Evolutionary conservation across 108 stramenopile species (phyloP).

Genomic region (Schizochytrium sp.): DNA sequence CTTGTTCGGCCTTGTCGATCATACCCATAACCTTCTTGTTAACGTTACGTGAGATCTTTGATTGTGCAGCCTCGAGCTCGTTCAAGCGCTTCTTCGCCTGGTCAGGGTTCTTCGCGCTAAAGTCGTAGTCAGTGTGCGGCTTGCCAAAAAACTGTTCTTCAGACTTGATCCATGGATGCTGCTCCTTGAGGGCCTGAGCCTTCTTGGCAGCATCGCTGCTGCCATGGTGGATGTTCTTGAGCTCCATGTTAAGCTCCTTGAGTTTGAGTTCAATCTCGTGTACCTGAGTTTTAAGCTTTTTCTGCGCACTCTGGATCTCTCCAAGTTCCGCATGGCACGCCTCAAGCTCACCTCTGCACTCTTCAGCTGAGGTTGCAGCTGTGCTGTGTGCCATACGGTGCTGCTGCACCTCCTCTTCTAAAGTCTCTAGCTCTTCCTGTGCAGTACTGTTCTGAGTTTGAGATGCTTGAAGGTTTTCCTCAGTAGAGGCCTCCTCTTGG

Average conservation of each 20-base stretch:
- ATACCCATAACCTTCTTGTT: slow-evolving; percentile 99
- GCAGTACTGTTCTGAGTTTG: slow-evolving; percentile 68
- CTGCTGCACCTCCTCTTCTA: slow-evolving; percentile 9
- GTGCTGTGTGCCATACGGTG: neutral
- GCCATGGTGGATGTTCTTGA: slow-evolving; percentile 83
- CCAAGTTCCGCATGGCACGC: slow-evolving; percentile 73
- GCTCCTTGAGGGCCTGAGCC: slow-evolving; percentile 73
- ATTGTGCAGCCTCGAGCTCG: slow-evolving; percentile 85
- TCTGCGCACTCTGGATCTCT: slow-evolving; percentile 75
- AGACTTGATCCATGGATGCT: slow-evolving; percentile 93
- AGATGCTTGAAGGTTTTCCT: slow-evolving; percentile 84
- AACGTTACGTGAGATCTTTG: slow-evolving; percentile 88
- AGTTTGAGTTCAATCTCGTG: slow-evolving; percentile 85
- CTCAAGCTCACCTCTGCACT: neutral
- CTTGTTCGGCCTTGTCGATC: slow-evolving; percentile 98
- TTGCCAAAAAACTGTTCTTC: slow-evolving; percentile 93
- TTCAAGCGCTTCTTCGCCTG: slow-evolving; percentile 81
- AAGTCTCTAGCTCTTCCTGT: slow-evolving; percentile 1
- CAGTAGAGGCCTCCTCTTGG: slow-evolving; percentile 76
- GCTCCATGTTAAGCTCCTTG: slow-evolving; percentile 84
- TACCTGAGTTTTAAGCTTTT: slow-evolving; percentile 76
- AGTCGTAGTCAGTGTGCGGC: slow-evolving; percentile 95
- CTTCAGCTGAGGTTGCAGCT: neutral
- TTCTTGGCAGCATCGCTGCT: slow-evolving; percentile 54
- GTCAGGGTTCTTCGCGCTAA: slow-evolving; percentile 79